These are phyloP conservation scores for Craterostigma plantagineum DNA, from an alignment of 257 asterid species.

Conservation along the genomic window DNA sequence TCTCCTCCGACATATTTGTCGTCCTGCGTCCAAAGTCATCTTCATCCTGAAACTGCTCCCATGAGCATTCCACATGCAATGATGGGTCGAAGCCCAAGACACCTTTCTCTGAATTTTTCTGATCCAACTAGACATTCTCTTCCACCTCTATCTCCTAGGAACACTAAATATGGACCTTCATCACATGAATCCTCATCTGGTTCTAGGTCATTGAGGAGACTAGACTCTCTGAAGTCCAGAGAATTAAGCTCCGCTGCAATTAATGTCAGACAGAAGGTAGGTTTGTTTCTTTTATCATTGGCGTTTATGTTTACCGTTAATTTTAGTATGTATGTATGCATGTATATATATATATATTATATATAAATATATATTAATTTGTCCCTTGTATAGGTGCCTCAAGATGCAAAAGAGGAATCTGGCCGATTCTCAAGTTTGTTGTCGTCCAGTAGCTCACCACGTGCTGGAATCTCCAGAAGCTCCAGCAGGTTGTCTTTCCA, in stretches of 20 bases:
- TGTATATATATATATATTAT: too few species aligned
- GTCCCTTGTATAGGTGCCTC: constrained; percentile 26
- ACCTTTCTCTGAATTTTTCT: constrained; percentile 73
- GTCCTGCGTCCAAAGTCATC: constrained; percentile 29
- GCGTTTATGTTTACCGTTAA: too few species aligned
- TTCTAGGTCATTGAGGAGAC: constrained; percentile 42
- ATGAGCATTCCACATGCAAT: constrained; percentile 83
- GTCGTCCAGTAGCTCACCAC: constrained; percentile 89
- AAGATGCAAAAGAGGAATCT: constrained; percentile 87
- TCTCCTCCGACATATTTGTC: constrained; percentile 57
- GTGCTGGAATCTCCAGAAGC: constrained; percentile 81
- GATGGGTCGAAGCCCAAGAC: constrained; percentile 55
- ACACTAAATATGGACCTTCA: constrained; percentile 49
- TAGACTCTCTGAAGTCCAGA: constrained; percentile 44
- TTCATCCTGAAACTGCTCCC: constrained; percentile 62
- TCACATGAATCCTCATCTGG: constrained; percentile 81
- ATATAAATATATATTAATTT: too few species aligned
- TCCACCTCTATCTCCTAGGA: constrained; percentile 76
- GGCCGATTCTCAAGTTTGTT: constrained; percentile 80
- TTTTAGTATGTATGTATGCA: too few species aligned
- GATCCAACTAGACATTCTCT: constrained; percentile 78
- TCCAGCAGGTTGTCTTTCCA: constrained; percentile 91
- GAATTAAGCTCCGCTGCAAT: constrained; percentile 36
- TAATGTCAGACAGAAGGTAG: constrained; percentile 53
- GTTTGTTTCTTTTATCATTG: constrained; percentile 5